Evolutionary conservation across 2,329 filamentous ascomycete genomes (phyloP).

Genomic region (Stachybotrys chartarum): DNA sequence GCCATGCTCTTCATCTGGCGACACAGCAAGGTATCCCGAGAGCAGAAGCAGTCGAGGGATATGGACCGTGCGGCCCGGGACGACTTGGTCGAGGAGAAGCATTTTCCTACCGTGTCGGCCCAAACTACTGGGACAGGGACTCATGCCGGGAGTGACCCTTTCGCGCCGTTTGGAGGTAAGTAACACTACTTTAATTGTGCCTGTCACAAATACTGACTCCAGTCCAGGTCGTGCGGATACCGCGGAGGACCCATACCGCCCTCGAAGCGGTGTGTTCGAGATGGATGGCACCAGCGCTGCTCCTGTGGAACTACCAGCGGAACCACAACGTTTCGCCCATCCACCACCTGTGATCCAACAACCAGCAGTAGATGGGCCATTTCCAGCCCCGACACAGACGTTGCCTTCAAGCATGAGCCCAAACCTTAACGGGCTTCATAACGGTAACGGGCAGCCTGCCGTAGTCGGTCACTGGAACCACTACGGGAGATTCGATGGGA

Average conservation of each 20-base stretch:
- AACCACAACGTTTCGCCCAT: too few species aligned
- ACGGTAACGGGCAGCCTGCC: neutral
- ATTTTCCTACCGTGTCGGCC: slow-evolving; percentile 14
- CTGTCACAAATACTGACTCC: slow-evolving; percentile 6
- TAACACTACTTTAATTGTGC: neutral
- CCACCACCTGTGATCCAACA: neutral
- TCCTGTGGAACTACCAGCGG: slow-evolving; percentile 25
- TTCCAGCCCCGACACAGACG: neutral
- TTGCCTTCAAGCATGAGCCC: neutral
- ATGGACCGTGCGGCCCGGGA: slow-evolving; percentile 7
- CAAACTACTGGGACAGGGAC: slow-evolving; percentile 17
- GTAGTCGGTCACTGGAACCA: neutral
- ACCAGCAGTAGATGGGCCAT: neutral
- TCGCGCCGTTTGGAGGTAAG: slow-evolving; percentile 39
- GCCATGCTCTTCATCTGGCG: slow-evolving; percentile 8
- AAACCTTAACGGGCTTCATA: neutral
- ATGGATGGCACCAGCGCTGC: slow-evolving; percentile 26
- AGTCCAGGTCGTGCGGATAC: slow-evolving; percentile 24
- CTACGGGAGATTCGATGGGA: neutral
- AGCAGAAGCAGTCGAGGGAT: slow-evolving; percentile 1
- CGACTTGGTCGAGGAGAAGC: slow-evolving; percentile 18
- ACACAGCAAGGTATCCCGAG: slow-evolving; percentile 10
- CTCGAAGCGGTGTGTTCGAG: slow-evolving; percentile 23
- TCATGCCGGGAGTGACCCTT: slow-evolving; percentile 24
- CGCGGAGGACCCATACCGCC: slow-evolving; percentile 15